These are phyloP conservation scores for Agaricus blazei DNA, from an alignment of 768 basidiomycete genomes.

Conservation along the genomic window DNA sequence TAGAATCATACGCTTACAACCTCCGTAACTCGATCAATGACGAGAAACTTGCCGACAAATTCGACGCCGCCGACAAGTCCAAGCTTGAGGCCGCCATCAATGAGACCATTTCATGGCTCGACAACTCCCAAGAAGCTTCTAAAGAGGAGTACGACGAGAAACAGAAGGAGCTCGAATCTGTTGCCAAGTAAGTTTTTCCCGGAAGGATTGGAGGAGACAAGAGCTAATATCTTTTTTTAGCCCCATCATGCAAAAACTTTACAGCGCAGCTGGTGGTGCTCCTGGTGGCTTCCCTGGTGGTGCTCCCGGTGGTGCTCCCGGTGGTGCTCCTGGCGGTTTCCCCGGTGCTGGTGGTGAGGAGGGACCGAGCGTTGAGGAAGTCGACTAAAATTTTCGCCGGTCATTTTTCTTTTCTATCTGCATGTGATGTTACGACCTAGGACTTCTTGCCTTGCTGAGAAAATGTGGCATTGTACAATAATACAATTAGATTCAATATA, in stretches of 20 bases:
- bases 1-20: conserved; percentile 95
- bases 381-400: conserved; percentile 47
- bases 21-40: conserved; percentile 85
- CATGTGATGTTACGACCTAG: conserved; percentile 6
- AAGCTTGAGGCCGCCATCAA: conserved; percentile 79
- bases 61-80: conserved; percentile 79
- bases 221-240: conserved; percentile 19
- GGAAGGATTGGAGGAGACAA: neutral
- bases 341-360: conserved; percentile 67
- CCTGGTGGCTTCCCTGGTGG: conserved; percentile 65
- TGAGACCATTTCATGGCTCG: conserved; percentile 84
- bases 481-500: conserved; percentile 18
- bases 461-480: conserved; percentile 16
- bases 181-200: conserved; percentile 52
- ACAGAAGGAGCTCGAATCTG: conserved; percentile 87
- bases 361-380: conserved; percentile 90
- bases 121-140: conserved; percentile 80
- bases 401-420: conserved; percentile 20
- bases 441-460: conserved; percentile 15
- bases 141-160: conserved; percentile 92
- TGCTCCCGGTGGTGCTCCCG: conserved; percentile 53
- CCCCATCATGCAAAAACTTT: conserved; percentile 68
- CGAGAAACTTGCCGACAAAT: conserved; percentile 84
- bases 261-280: conserved; percentile 64
- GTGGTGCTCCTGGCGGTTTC: conserved; percentile 45